Conservation (phyloP, 2,329 filamentous ascomycete species). For the Aspergillus texensis region DNA sequence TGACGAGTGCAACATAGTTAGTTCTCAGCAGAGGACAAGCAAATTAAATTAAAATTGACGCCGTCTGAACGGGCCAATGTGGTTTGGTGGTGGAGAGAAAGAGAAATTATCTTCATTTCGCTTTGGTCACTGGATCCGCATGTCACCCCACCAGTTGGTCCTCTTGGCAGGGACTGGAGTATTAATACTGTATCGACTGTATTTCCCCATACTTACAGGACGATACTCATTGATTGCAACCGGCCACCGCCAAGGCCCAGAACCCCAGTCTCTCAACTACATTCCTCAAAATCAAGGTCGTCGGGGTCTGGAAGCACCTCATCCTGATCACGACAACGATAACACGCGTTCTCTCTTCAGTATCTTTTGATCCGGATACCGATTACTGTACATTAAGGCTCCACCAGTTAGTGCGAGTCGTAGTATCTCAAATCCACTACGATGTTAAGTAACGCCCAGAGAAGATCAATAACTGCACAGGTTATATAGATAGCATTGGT, state of each 20-base stretch:
- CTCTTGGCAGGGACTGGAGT: constrained; percentile 10
- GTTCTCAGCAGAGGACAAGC: background rate
- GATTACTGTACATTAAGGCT: background rate
- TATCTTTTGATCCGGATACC: background rate
- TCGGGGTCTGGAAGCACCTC: background rate
- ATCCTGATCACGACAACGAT: background rate
- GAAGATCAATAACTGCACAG: background rate
- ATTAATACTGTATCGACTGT: too few species aligned
- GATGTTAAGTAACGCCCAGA: background rate
- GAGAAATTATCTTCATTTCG: background rate
- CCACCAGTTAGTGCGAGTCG: background rate
- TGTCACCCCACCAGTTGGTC: constrained; percentile 1
- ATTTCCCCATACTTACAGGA: background rate
- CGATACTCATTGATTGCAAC: background rate
- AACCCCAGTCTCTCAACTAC: background rate
- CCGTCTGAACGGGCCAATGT: background rate
- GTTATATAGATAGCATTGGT: background rate
- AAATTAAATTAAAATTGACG: constrained; percentile 6
- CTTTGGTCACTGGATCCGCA: background rate
- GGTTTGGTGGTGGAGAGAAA: constrained; percentile 3
- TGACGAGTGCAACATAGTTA: background rate
- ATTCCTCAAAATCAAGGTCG: background rate
- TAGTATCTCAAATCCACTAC: too few species aligned
- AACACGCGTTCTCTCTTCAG: background rate
- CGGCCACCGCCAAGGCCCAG: background rate